These are phyloP conservation scores for Colletotrichum theobromicola DNA, from an alignment of 2,329 filamentous ascomycete species.

Conservation along the genomic window DNA sequence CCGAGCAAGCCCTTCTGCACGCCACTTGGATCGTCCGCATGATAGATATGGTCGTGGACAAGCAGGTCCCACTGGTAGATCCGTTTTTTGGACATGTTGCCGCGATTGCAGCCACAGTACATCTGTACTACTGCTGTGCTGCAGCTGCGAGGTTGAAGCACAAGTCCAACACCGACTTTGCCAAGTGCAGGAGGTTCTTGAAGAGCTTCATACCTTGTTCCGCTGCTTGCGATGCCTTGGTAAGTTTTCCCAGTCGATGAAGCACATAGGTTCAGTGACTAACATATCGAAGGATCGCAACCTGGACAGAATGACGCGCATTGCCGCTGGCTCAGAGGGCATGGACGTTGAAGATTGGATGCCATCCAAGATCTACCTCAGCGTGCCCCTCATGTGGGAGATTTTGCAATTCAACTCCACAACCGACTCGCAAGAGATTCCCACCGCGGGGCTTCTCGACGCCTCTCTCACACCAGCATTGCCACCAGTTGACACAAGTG, in stretches of 20 bases:
- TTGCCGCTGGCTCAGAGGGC: slow-evolving; percentile 52
- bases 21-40: slow-evolving; percentile 59
- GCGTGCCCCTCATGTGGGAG: slow-evolving; percentile 58
- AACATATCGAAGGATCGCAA: slow-evolving; percentile 44
- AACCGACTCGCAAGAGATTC: slow-evolving; percentile 37
- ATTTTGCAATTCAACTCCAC: slow-evolving; percentile 53
- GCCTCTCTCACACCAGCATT: slow-evolving; percentile 41
- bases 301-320: slow-evolving; percentile 52
- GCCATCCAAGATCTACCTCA: slow-evolving; percentile 57
- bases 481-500: slow-evolving; percentile 34
- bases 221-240: slow-evolving; percentile 49
- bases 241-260: slow-evolving; percentile 29
- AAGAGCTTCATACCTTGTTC: slow-evolving; percentile 53
- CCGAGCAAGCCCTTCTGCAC: slow-evolving; percentile 55
- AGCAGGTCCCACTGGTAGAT: slow-evolving; percentile 52
- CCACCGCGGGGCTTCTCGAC: slow-evolving; percentile 45
- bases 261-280: background rate
- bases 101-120: slow-evolving; percentile 57
- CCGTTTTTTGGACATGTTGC: slow-evolving; percentile 58
- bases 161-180: slow-evolving; percentile 57
- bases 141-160: slow-evolving; percentile 52
- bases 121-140: slow-evolving; percentile 59
- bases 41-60: slow-evolving; percentile 59
- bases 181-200: slow-evolving; percentile 54
- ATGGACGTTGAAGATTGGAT: slow-evolving; percentile 57